phyloP scores from a whole-genome alignment of 2,329 filamentous ascomycete genomes.

The Penicillium rolfsii region DNA sequence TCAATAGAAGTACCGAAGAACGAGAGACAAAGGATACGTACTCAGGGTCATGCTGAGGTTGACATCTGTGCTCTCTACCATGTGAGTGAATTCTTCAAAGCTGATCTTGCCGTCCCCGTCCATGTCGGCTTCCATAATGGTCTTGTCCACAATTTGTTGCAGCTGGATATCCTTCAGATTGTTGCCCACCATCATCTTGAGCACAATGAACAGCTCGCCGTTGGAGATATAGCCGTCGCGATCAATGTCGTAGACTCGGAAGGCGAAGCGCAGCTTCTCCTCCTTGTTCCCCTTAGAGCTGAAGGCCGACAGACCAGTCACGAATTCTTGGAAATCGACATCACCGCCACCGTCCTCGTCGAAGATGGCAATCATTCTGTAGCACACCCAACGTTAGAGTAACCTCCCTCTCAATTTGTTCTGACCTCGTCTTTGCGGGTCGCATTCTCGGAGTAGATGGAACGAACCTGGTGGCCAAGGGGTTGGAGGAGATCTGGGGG shows the following conservation, averaged over 20 bases:
- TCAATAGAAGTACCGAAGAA: background rate
- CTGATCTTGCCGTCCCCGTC: slow-evolving; percentile 97
- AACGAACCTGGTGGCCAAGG: slow-evolving; percentile 83
- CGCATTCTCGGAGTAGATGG: background rate
- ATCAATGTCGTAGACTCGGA: slow-evolving; percentile 99
- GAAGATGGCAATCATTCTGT: slow-evolving; percentile 97
- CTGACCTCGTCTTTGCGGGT: background rate
- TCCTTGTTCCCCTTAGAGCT: slow-evolving; percentile 98
- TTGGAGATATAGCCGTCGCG: slow-evolving; percentile 98
- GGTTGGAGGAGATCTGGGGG: slow-evolving; percentile 96
- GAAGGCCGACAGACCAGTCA: slow-evolving; percentile 92
- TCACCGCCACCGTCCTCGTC: slow-evolving; percentile 97
- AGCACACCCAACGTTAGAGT: background rate
- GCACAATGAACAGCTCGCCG: slow-evolving; percentile 96
- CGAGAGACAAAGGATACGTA: slow-evolving; percentile 39
- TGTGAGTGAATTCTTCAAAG: slow-evolving; percentile 98
- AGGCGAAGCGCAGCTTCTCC: slow-evolving; percentile 95
- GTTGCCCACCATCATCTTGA: slow-evolving; percentile 99
- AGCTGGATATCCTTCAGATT: slow-evolving; percentile 99
- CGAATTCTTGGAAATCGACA: slow-evolving; percentile 98
- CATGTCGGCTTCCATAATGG: slow-evolving; percentile 98
- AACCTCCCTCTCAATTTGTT: background rate
- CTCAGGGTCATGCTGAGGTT: slow-evolving; percentile 70
- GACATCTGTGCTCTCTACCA: slow-evolving; percentile 92
- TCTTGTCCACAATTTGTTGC: slow-evolving; percentile 99